Evolutionary conservation across 2,329 filamentous ascomycete genomes (phyloP).

Genomic region (Hymenoscyphus fraxineus): DNA sequence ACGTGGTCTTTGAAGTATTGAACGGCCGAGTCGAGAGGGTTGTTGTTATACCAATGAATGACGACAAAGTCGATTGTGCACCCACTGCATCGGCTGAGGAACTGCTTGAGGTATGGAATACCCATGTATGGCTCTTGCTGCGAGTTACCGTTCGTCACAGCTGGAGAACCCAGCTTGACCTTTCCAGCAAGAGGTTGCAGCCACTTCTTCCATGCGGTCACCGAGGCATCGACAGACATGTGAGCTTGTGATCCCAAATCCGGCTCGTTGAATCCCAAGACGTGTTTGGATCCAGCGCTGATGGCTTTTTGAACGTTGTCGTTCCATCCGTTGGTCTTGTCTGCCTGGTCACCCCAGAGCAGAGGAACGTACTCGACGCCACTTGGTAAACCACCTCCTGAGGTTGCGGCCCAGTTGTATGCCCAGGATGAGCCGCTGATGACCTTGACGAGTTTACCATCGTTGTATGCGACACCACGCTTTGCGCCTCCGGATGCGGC

Average conservation of each 20-base stretch:
- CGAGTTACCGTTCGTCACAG: conserved; percentile 44
- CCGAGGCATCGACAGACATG: conserved; percentile 36
- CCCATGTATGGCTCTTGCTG: conserved; percentile 35
- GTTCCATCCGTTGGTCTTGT: conserved; percentile 49
- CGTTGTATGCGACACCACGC: conserved; percentile 68
- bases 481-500: conserved; percentile 38
- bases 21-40: conserved; percentile 29
- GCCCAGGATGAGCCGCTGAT: conserved; percentile 49
- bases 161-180: conserved; percentile 44
- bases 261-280: conserved; percentile 71
- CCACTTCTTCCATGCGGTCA: conserved; percentile 38
- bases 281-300: conserved; percentile 48
- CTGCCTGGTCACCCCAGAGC: conserved; percentile 52
- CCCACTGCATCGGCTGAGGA: conserved; percentile 40
- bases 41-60: conserved; percentile 46
- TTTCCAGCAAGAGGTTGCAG: conserved; percentile 44
- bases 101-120: conserved; percentile 42
- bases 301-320: conserved; percentile 50
- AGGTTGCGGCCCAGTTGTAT: conserved; percentile 63
- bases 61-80: conserved; percentile 45
- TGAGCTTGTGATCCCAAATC: conserved; percentile 59
- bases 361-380: conserved; percentile 61
- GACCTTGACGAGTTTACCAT: conserved; percentile 49
- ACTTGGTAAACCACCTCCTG: conserved; percentile 36
- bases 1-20: conserved; percentile 43